Base-by-base conservation (phyloP, 1,284 basidiomycete species). In the Pyrrhoderma noxium region DNA sequence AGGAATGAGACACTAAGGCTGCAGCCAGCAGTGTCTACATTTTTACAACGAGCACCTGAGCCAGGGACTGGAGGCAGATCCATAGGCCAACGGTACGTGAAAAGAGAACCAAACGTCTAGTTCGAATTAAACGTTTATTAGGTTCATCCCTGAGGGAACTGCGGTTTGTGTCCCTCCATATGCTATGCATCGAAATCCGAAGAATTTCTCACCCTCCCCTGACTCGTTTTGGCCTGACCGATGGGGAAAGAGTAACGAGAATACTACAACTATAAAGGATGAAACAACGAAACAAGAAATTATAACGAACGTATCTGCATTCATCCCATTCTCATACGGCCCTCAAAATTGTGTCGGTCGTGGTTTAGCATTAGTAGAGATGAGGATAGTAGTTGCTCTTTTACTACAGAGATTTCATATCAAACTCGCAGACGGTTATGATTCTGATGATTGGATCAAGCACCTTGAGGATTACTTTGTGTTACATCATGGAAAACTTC, bases 211-310 rank as follows among this genome's bases (percentile, higher is more conserved):
- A 18, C 72, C 72, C 3, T 51, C 58, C 0, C 67, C 72, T 1
- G 65, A 75, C 37, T 55, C 57, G 18, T 75, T 74, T 59, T 63
- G 67, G 57, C 73, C 72, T 14, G 70, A 74, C 38, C 61, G 72
- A 27, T 74, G 72, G 73, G 58, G 72, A 7, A 4, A 16, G 42
- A n/a, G 41, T 21, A 41, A 31, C 37, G 25, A 31, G 38, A 16
- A 21, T 7, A n/a, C 14, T 8, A 21, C 5, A 14, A 21, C 38
- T 7, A 40, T 40, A 14, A 8, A n/a, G 38, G 38, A 21, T 9
- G n/a, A 36, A 36, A 36, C 35, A 36, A 16, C n/a, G n/a, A 31
- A 45, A 36, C 5, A 23, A 18, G 31, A 42, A 35, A 19, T 49
- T n/a, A 41, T 25, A 38, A 47, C 43, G 11, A 36, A 57, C 19